Conservation (phyloP, 371 early-diverging fungal species). For the Gilbertella persicaria region DNA sequence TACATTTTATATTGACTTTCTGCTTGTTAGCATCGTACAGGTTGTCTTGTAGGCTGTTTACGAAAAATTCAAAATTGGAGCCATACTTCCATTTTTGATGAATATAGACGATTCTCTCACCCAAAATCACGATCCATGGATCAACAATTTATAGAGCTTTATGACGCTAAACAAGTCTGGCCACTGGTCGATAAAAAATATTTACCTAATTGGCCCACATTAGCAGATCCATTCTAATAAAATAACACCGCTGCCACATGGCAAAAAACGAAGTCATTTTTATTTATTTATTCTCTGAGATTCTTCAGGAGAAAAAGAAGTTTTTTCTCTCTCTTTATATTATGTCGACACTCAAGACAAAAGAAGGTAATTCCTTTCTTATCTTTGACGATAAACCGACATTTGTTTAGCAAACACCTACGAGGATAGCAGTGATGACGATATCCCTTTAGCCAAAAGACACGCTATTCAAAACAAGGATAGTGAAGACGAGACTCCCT, state of each 20-base stretch:
- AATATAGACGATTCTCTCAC: constrained; percentile 91
- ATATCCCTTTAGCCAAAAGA: constrained; percentile 16
- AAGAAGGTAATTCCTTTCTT: too few species aligned
- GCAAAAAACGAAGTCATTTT: too few species aligned
- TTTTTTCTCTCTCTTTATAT: too few species aligned
- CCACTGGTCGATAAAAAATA: constrained; percentile 62
- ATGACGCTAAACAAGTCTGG: constrained; percentile 84
- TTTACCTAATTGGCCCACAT: constrained; percentile 81
- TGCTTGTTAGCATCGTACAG: constrained; percentile 81
- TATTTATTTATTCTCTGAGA: too few species aligned
- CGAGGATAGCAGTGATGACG: constrained; percentile 10
- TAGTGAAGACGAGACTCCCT: constrained; percentile 43
- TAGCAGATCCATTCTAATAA: constrained; percentile 35
- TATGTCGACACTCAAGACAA: too few species aligned
- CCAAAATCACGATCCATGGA: constrained; percentile 96
- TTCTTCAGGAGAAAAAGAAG: too few species aligned
- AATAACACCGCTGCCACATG: too few species aligned
- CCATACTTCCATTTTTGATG: constrained; percentile 94
- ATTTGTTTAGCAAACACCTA: too few species aligned
- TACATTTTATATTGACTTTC: not conserved
- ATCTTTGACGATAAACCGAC: too few species aligned
- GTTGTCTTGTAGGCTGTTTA: constrained; percentile 93
- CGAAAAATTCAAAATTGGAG: constrained; percentile 95
- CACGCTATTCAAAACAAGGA: not conserved
- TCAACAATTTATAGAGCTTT: constrained; percentile 97